These are phyloP conservation scores for Rehmannia glutinosa DNA, from an alignment of 257 asterid genomes.

Conservation along the genomic window DNA sequence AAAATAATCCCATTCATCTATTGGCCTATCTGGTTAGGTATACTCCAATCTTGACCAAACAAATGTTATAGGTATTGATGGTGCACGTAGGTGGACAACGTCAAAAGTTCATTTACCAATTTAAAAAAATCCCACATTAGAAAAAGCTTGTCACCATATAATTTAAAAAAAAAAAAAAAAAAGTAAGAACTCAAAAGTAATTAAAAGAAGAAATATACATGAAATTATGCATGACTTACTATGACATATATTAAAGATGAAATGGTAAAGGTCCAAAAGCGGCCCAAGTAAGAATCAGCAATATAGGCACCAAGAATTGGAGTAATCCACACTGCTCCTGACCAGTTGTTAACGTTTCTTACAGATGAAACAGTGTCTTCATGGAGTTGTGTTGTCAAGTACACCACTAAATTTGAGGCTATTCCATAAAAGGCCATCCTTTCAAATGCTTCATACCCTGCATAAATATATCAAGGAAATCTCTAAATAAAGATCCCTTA, in stretches of 20 bases:
- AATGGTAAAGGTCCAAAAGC: slow-evolving; percentile 87
- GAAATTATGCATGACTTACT: slow-evolving; percentile 24
- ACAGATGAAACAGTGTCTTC: slow-evolving; percentile 82
- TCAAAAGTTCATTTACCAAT: slow-evolving; percentile 6
- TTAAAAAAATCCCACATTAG: too few relatives aligned
- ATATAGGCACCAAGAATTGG: slow-evolving; percentile 84
- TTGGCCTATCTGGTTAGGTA: slow-evolving; percentile 22
- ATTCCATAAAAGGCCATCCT: slow-evolving; percentile 94
- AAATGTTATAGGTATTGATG: slow-evolving; percentile 16
- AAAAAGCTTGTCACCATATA: too few relatives aligned
- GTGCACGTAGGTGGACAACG: slow-evolving; percentile 18
- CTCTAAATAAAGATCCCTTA: background rate
- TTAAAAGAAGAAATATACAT: background rate
- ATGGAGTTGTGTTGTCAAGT: slow-evolving; percentile 75
- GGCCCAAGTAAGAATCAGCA: slow-evolving; percentile 82
- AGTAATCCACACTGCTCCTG: slow-evolving; percentile 89
- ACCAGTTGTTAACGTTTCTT: slow-evolving; percentile 83
- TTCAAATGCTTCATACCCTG: slow-evolving; percentile 84
- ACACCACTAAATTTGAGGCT: slow-evolving; percentile 84
- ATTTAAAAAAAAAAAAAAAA: background rate
- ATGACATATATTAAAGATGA: slow-evolving; percentile 78
- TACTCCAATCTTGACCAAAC: slow-evolving; percentile 26
- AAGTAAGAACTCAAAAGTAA: background rate
- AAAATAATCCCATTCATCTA: slow-evolving; percentile 5
- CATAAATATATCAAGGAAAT: background rate